phyloP scores from a whole-genome alignment of 2,329 filamentous ascomycete genomes.

The Ophiostoma novo-ulmi region DNA sequence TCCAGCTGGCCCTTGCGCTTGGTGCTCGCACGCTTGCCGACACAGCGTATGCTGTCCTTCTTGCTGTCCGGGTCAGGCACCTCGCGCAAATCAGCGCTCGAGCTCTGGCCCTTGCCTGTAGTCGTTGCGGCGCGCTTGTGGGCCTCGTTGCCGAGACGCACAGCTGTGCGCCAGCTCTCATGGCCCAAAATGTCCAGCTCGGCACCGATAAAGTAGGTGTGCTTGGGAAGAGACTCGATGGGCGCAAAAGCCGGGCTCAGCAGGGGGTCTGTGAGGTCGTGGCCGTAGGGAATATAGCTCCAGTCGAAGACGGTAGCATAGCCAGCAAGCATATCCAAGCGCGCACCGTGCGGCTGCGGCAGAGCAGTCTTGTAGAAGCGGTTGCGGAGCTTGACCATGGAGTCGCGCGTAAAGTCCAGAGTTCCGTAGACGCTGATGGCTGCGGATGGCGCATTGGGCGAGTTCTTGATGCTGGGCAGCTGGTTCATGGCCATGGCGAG shows the following conservation, averaged over 20 bases:
- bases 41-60: conserved; percentile 21
- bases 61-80: conserved; percentile 26
- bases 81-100: conserved; percentile 1
- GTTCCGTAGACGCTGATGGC: conserved; percentile 1
- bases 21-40: conserved; percentile 27
- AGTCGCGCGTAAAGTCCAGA: neutral
- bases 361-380: conserved; percentile 25
- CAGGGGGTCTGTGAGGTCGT: conserved; percentile 37
- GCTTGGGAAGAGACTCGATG: conserved; percentile 36
- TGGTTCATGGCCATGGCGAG: neutral
- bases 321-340: conserved; percentile 31
- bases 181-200: conserved; percentile 44
- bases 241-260: conserved; percentile 38
- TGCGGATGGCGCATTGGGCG: neutral
- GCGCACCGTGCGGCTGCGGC: conserved; percentile 30
- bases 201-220: conserved; percentile 41
- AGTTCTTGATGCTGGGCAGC: neutral
- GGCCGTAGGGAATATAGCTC: conserved; percentile 39
- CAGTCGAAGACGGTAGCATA: conserved; percentile 38
- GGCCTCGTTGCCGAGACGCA: conserved; percentile 33
- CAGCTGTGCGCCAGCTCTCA: conserved; percentile 40
- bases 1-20: conserved; percentile 30
- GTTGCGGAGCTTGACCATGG: neutral
- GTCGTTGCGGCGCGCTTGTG: conserved; percentile 26
- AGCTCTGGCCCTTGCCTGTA: neutral